These are phyloP conservation scores for Coniochaeta prunicola DNA, from an alignment of 2,329 filamentous ascomycete genomes.

Conservation along the genomic window DNA sequence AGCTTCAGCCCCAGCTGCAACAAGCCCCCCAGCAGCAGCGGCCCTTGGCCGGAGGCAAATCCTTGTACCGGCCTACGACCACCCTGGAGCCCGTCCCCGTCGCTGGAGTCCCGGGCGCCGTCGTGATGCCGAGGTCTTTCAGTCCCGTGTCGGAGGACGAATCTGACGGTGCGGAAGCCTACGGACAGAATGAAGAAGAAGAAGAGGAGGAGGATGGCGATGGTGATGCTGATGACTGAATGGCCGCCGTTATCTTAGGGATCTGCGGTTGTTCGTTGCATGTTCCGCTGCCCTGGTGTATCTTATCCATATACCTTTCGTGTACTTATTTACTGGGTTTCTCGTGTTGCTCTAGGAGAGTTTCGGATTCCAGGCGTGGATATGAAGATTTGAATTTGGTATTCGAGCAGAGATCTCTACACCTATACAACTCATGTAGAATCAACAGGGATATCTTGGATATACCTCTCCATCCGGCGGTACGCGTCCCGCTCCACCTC, in stretches of 20 bases:
- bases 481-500: neutral
- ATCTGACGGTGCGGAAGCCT: neutral
- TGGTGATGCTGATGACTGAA: neutral
- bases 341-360: too few relatives aligned
- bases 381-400: too few relatives aligned
- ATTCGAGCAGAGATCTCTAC: neutral
- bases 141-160: constrained; percentile 1
- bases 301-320: too few relatives aligned
- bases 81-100: neutral
- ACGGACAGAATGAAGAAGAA: neutral
- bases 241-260: too few relatives aligned
- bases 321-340: too few relatives aligned
- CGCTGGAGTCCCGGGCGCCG: neutral
- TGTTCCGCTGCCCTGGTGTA: too few relatives aligned
- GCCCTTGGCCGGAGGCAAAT: neutral
- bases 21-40: neutral
- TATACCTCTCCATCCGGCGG: neutral
- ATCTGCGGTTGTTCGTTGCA: too few relatives aligned
- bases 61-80: neutral
- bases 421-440: neutral
- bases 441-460: neutral
- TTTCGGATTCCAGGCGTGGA: too few relatives aligned
- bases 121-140: neutral
- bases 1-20: neutral
- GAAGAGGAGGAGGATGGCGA: neutral